A percentile compares a stretch with the other conserved stretches of the same genome.
These are phyloP conservation scores for Neotropicomus parvogracilis DNA, from an alignment of 1,284 basidiomycete genomes.

Conservation along the genomic window DNA sequence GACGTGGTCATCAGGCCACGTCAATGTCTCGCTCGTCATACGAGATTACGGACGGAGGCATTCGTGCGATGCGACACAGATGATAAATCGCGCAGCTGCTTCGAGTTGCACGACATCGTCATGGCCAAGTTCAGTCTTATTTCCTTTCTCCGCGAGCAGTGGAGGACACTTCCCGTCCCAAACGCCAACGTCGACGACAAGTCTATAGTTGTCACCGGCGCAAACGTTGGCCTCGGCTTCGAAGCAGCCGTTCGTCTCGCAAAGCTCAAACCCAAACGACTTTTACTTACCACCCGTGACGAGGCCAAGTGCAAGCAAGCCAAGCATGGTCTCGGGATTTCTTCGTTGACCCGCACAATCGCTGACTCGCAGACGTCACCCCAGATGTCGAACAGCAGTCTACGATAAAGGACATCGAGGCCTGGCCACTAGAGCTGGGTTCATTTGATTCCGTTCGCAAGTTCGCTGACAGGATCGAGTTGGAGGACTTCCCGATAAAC, in stretches of 20 bases:
- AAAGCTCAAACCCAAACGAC: conserved; percentile 24
- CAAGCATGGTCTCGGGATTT: conserved; percentile 17
- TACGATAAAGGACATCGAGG: conserved; percentile 19
- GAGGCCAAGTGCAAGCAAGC: conserved; percentile 24
- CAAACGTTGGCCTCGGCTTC: conserved; percentile 35
- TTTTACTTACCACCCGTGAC: conserved; percentile 32
- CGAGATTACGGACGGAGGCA: too few species aligned
- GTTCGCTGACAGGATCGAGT: conserved; percentile 27
- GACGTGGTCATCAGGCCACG: too few species aligned
- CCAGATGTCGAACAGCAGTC: conserved; percentile 23
- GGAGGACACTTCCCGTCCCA: conserved; percentile 22
- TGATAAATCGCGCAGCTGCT: too few species aligned
- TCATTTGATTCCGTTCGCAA: conserved; percentile 33
- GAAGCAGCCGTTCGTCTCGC: conserved; percentile 32
- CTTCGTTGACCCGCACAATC: background rate
- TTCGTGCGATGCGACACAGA: too few species aligned
- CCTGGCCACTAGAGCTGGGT: conserved; percentile 26
- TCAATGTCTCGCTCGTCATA: too few species aligned
- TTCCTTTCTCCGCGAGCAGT: conserved; percentile 25
- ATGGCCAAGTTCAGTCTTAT: conserved; percentile 23
- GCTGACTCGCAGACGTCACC: background rate
- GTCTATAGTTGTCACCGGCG: conserved; percentile 31
- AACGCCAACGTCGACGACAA: conserved; percentile 29
- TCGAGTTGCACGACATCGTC: background rate
- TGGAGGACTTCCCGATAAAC: conserved; percentile 18